A percentile compares a stretch with the other conserved stretches of the same genome.
These are phyloP conservation scores for Madurella mycetomatis DNA, from an alignment of 2,329 filamentous ascomycete genomes.

Conservation along the genomic window DNA sequence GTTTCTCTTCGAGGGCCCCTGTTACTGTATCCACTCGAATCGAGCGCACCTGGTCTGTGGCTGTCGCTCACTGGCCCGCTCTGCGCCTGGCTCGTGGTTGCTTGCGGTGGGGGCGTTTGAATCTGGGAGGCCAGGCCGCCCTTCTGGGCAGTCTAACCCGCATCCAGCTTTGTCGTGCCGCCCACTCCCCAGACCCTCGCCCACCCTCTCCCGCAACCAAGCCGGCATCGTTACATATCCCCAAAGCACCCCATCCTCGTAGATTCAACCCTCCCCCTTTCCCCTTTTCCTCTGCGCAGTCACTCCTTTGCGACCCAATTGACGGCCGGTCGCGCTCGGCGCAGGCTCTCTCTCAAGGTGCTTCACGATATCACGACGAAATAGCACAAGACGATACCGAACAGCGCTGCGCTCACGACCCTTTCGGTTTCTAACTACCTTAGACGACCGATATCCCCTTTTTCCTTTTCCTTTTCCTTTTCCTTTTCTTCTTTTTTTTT, in stretches of 20 bases:
- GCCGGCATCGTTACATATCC: slow-evolving; percentile 23
- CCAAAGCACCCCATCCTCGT: slow-evolving; percentile 16
- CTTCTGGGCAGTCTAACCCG: background rate
- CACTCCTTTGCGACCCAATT: slow-evolving; percentile 27
- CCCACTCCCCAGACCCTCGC: slow-evolving; percentile 9
- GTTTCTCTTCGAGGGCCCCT: slow-evolving; percentile 6
- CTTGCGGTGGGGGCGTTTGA: slow-evolving; percentile 5
- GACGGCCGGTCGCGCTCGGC: slow-evolving; percentile 26
- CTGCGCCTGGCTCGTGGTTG: slow-evolving; percentile 1
- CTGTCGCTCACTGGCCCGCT: slow-evolving; percentile 16
- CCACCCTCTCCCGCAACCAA: slow-evolving; percentile 12
- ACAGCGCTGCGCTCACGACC: slow-evolving; percentile 17
- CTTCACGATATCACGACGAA: slow-evolving; percentile 15
- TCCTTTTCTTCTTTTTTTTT: slow-evolving; percentile 6
- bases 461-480: slow-evolving; percentile 4
- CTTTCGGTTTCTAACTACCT: slow-evolving; percentile 10
- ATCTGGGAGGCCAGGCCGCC: slow-evolving; percentile 7
- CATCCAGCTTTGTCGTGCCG: slow-evolving; percentile 2
- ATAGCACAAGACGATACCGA: slow-evolving; percentile 9
- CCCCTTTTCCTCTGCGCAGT: slow-evolving; percentile 21
- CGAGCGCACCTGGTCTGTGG: slow-evolving; percentile 13
- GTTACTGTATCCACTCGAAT: slow-evolving; percentile 17
- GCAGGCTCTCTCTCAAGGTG: slow-evolving; percentile 23
- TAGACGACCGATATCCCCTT: slow-evolving; percentile 16
- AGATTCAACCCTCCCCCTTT: slow-evolving; percentile 10